A percentile compares a stretch with the other conserved stretches of the same genome.
Conservation (phyloP, 179 eudicot species). For the Beta macrorhiza region DNA sequence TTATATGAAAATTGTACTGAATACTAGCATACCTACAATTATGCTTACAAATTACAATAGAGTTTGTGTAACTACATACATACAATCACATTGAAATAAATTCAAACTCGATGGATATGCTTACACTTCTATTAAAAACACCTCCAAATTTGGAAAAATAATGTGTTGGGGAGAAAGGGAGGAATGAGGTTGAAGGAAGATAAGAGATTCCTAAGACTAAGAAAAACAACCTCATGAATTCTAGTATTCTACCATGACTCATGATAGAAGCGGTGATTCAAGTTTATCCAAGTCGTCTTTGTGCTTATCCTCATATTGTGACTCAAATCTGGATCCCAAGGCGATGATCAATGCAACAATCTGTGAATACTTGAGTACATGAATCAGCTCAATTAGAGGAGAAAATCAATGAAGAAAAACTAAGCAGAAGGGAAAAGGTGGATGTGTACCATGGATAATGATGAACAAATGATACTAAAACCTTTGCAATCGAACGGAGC, state of each 20-base stretch:
- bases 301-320: constrained; percentile 28
- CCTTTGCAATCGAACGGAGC: constrained; percentile 95
- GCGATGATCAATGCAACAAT: constrained; percentile 58
- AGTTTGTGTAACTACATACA: too few species aligned
- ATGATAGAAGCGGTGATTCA: constrained; percentile 62
- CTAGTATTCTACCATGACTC: neutral
- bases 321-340: constrained; percentile 44
- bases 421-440: constrained; percentile 7
- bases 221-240: too few species aligned
- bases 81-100: too few species aligned
- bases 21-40: too few species aligned
- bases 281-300: constrained; percentile 41
- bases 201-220: neutral
- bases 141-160: too few species aligned
- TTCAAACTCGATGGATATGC: too few species aligned
- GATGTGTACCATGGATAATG: constrained; percentile 56
- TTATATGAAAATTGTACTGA: too few species aligned
- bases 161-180: too few species aligned
- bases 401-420: neutral
- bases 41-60: too few species aligned
- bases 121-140: too few species aligned
- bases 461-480: constrained; percentile 73
- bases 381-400: neutral
- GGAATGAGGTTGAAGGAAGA: too few species aligned
- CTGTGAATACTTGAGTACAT: constrained; percentile 13